Conservation (phyloP, 768 basidiomycete genomes). For the Leccinum broughii region DNA sequence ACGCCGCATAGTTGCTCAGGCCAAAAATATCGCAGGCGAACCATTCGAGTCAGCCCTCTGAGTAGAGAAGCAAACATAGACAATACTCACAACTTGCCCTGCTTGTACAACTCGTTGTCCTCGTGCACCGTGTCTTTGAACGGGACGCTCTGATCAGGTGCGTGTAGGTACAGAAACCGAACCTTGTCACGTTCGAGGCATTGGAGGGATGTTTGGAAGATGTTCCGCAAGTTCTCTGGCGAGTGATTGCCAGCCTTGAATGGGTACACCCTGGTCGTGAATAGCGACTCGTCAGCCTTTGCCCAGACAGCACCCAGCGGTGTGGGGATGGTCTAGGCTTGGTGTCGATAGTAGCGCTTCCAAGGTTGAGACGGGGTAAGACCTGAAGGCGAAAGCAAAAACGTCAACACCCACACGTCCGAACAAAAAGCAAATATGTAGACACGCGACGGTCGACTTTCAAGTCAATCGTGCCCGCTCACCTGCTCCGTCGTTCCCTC, state of each 20-base stretch:
- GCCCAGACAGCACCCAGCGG: no score
- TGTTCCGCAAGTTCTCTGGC: slow-evolving; percentile 41
- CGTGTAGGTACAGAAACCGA: slow-evolving; percentile 58
- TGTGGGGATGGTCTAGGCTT: slow-evolving; percentile 24
- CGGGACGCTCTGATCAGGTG: slow-evolving; percentile 56
- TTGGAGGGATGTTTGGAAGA: slow-evolving; percentile 47
- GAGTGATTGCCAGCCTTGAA: slow-evolving; percentile 42
- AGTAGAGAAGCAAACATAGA: background rate
- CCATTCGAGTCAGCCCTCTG: background rate
- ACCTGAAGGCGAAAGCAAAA: slow-evolving; percentile 24
- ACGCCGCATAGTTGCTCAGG: slow-evolving; percentile 58
- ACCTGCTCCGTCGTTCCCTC: slow-evolving; percentile 58
- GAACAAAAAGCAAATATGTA: background rate
- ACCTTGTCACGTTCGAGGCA: slow-evolving; percentile 46
- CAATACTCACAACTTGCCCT: slow-evolving; percentile 52
- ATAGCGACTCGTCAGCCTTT: slow-evolving; percentile 3
- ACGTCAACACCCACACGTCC: background rate
- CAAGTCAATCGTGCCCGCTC: slow-evolving; percentile 6
- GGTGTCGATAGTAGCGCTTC: slow-evolving; percentile 45
- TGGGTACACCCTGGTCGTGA: slow-evolving; percentile 41
- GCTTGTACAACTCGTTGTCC: slow-evolving; percentile 53
- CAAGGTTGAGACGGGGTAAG: slow-evolving; percentile 42
- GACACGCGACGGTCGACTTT: background rate
- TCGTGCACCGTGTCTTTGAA: slow-evolving; percentile 57
- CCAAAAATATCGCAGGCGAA: slow-evolving; percentile 53